These are phyloP conservation scores for Metschnikowia picachoensis DNA, from an alignment of 805 yeast species.

Conservation along the genomic window DNA sequence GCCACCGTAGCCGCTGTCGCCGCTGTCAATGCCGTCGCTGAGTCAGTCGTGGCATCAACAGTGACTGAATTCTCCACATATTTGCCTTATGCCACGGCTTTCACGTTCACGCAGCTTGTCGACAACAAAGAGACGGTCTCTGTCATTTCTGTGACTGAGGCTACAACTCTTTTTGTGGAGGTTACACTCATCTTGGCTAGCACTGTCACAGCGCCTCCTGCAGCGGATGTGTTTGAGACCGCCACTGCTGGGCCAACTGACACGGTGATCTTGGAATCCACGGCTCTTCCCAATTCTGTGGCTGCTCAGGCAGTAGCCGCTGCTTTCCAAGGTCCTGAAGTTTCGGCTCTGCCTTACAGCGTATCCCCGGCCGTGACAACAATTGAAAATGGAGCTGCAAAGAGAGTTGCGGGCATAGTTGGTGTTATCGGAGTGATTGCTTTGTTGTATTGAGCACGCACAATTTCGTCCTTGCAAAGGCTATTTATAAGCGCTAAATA, in stretches of 20 bases:
- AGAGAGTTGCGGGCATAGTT: constrained; percentile 24
- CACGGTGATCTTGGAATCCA: neutral
- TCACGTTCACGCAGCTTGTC: constrained; percentile 31
- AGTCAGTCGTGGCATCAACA: neutral
- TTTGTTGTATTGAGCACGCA: constrained; percentile 4
- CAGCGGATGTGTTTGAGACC: neutral
- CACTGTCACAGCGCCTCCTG: neutral
- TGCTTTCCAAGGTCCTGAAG: neutral
- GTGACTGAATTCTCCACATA: constrained; percentile 33
- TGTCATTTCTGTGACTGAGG: constrained; percentile 27
- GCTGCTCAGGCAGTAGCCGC: neutral
- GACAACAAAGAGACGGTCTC: constrained; percentile 26
- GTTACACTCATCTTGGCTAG: neutral
- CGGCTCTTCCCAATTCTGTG: neutral
- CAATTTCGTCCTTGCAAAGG: neutral
- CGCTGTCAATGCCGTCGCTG: neutral
- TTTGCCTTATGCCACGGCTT: constrained; percentile 34
- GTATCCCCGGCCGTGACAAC: constrained; percentile 3
- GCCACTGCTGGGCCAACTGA: neutral
- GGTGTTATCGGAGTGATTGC: constrained; percentile 14
- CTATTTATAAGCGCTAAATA: neutral
- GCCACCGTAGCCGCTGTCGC: neutral
- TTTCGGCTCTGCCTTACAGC: neutral
- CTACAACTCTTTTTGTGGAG: constrained; percentile 23
- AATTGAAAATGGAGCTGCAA: constrained; percentile 30